Evolutionary conservation across 2,329 filamentous ascomycete species (phyloP), one percentile per base, ranked within the genome.

Genomic region (Saccharata proteae): DNA sequence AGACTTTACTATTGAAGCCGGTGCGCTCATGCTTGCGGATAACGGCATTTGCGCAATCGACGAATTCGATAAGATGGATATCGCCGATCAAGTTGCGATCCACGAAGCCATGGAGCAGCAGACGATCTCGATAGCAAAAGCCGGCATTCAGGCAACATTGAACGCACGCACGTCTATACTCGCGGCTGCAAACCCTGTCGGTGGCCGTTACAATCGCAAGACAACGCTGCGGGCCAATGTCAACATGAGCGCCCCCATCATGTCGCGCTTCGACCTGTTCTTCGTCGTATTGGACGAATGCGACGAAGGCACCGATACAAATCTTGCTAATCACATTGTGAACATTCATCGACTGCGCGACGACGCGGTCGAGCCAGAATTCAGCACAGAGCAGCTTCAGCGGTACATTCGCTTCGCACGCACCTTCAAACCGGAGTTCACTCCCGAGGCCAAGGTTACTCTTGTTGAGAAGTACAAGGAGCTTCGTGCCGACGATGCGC

Each of bases 31-130:
- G 90, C 66, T 98, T 38, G 90, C 90, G 14, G 74, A 96, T 49
- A 94, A 93, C 43, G 90, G 90, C 32, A 92, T 96, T 46, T 98
- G 90, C 57, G 86, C 85, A 37, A 98, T 98, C 52, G 90, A 98
- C 52, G 90, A 98, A 54, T 98, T 98, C 46, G 90, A 98, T 72
- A 98, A 98, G 65, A 98, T 98, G 90, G 90, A 98, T 48, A 81
- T 98, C 39, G 76, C 65, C 31, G 90, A 98, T 54, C 90, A 98
- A 61, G 90, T 98, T 34, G 90, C 90, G 42, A 98, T 98, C 49
- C 90, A 98, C 70, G 90, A 98, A 74, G 90, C 90, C 37, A 98
- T 98, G 90, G 90, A 98, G 71, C 90, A 98, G 64, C 90, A 98
- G 60, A 98, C 90, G 4, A 98, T 98, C 43, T 94, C 85, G 6